Percentiles rank a stretch among this genome's conserved stretches.
phyloP scores from a whole-genome alignment of 1,139 yeast genomes.

The Pichia sp. region DNA sequence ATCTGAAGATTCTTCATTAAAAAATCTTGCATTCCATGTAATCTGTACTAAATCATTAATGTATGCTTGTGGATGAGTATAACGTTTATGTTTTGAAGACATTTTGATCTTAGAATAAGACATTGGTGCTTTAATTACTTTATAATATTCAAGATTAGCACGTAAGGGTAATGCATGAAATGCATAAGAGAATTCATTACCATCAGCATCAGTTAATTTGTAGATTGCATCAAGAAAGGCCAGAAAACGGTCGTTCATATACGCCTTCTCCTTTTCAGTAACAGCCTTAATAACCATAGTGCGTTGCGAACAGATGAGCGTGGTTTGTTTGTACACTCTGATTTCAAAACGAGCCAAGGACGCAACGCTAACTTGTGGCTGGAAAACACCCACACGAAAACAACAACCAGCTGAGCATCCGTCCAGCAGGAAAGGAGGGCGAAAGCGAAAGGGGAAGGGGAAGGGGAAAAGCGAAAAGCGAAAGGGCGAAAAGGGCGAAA shows the following conservation, averaged over 20 bases:
- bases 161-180: slow-evolving; percentile 44
- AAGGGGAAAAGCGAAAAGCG: background rate
- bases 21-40: slow-evolving; percentile 83
- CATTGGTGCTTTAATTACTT: slow-evolving; percentile 42
- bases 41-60: slow-evolving; percentile 75
- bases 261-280: slow-evolving; percentile 21
- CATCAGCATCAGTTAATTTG: slow-evolving; percentile 23
- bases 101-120: slow-evolving; percentile 39
- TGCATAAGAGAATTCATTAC: slow-evolving; percentile 33
- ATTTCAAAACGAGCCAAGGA: background rate
- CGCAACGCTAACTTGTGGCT: too few species aligned
- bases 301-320: background rate
- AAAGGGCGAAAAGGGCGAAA: background rate
- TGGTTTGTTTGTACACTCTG: background rate
- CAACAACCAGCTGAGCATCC: background rate
- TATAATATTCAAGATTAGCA: slow-evolving; percentile 39
- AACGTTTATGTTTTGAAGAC: slow-evolving; percentile 44
- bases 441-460: background rate
- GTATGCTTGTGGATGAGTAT: slow-evolving; percentile 60
- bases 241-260: slow-evolving; percentile 18
- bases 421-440: background rate
- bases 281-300: slow-evolving; percentile 3
- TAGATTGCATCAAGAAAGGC: slow-evolving; percentile 20
- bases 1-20: slow-evolving; percentile 63
- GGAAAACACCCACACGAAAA: too few species aligned